Percentiles rank a stretch among this genome's conserved stretches.
Conservation (phyloP, 345 rosid species). For the Linum trigynum region DNA sequence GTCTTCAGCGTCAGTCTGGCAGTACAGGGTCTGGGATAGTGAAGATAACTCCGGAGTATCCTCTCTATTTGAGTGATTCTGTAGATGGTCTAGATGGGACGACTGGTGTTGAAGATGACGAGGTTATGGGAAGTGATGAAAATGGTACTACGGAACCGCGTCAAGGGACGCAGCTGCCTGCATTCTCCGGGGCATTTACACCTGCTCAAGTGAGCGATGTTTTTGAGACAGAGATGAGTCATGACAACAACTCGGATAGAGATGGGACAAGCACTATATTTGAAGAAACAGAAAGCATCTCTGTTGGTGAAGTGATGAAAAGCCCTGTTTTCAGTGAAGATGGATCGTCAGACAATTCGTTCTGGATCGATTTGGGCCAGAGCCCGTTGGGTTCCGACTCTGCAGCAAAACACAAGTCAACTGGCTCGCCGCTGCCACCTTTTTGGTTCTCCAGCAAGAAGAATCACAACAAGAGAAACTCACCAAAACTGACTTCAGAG, state of each 20-base stretch:
- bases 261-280: slow-evolving; percentile 83
- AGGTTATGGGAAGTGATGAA: slow-evolving; percentile 43
- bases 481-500: slow-evolving; percentile 54
- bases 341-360: slow-evolving; percentile 78
- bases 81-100: slow-evolving; percentile 69
- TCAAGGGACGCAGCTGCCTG: slow-evolving; percentile 62
- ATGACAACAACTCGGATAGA: slow-evolving; percentile 69
- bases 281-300: slow-evolving; percentile 88
- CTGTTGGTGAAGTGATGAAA: slow-evolving; percentile 93
- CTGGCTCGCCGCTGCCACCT: slow-evolving; percentile 50
- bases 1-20: slow-evolving; percentile 88
- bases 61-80: slow-evolving; percentile 85
- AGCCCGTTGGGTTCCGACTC: slow-evolving; percentile 72
- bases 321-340: slow-evolving; percentile 97
- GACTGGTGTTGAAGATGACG: slow-evolving; percentile 44
- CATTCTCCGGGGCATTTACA: slow-evolving; percentile 84
- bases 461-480: slow-evolving; percentile 45
- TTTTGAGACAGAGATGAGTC: slow-evolving; percentile 79
- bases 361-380: slow-evolving; percentile 96
- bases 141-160: slow-evolving; percentile 47
- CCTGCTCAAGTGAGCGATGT: slow-evolving; percentile 93
- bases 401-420: slow-evolving; percentile 46
- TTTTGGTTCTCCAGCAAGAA: slow-evolving; percentile 61
- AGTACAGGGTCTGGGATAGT: slow-evolving; percentile 92
- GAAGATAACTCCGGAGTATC: slow-evolving; percentile 91